Percentiles rank a stretch among this genome's conserved stretches.
Evolutionary conservation across 495 filamentous ascomycete genomes (phyloP).

Genomic region (Penicilliopsis zonata): DNA sequence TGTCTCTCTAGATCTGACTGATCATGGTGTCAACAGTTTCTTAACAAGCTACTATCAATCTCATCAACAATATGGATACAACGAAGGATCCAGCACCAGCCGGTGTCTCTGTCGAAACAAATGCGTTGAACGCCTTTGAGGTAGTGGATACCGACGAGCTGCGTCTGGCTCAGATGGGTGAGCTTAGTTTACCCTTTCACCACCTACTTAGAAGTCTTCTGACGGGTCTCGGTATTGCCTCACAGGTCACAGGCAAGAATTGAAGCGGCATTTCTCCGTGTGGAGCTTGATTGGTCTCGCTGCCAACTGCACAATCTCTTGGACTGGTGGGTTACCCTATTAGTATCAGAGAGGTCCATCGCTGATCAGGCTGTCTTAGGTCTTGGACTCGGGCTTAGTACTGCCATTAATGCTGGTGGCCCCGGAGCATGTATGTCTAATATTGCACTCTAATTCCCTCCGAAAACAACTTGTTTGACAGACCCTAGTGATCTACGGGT

Average conservation of each 20-base stretch:
- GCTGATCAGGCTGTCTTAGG: constrained; percentile 3
- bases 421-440: constrained; percentile 20
- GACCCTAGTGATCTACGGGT: constrained; percentile 25
- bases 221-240: neutral
- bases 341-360: no score
- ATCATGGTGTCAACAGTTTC: no score
- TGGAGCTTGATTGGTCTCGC: constrained; percentile 29
- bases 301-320: constrained; percentile 29
- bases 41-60: no score
- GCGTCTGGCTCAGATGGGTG: constrained; percentile 32
- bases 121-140: constrained; percentile 4
- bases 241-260: constrained; percentile 26
- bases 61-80: no score
- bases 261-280: constrained; percentile 26
- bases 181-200: constrained; percentile 2
- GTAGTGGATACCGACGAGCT: constrained; percentile 24
- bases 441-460: neutral
- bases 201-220: neutral
- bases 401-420: constrained; percentile 26
- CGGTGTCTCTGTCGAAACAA: neutral
- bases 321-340: constrained; percentile 19
- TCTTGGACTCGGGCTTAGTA: constrained; percentile 27
- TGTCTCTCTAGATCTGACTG: no score
- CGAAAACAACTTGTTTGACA: neutral
- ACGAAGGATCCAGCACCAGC: neutral